Percentiles rank a stretch among this genome's conserved stretches.
Evolutionary conservation across 179 eudicot species (phyloP).

Genomic region (Silene noctiflora): DNA sequence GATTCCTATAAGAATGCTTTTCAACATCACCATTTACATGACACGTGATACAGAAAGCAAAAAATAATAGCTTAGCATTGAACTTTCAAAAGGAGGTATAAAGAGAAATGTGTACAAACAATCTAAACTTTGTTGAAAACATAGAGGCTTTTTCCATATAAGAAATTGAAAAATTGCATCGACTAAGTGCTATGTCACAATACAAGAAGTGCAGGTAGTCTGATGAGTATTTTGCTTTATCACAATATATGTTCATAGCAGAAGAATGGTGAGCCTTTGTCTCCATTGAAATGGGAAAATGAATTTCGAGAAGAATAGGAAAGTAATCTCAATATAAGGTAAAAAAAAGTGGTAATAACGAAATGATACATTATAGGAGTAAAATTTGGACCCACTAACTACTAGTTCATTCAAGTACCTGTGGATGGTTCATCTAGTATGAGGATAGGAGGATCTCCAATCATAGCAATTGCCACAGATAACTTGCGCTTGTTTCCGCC

Average conservation of each 20-base stretch:
- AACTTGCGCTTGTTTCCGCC: constrained; percentile 97
- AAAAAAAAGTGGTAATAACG: background rate
- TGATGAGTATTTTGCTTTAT: background rate
- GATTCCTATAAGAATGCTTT: background rate
- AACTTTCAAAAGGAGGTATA: background rate
- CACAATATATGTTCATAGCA: background rate
- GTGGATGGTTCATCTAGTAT: constrained; percentile 98
- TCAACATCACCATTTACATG: background rate
- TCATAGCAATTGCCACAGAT: constrained; percentile 99
- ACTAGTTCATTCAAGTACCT: constrained; percentile 38
- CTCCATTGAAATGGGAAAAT: background rate
- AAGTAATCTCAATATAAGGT: too few species aligned
- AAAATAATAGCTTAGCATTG: background rate
- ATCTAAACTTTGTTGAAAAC: background rate
- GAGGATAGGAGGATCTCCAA: constrained; percentile 96
- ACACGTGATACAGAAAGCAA: background rate
- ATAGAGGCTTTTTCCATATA: background rate
- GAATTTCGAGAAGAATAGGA: background rate
- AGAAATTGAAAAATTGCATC: background rate
- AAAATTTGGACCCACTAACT: background rate
- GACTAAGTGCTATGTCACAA: background rate
- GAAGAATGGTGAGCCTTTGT: background rate
- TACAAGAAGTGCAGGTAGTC: background rate
- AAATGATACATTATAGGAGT: background rate
- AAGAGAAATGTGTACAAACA: background rate